Conservation (phyloP, 371 early-diverging fungal species). For the Mortierella sp. region DNA sequence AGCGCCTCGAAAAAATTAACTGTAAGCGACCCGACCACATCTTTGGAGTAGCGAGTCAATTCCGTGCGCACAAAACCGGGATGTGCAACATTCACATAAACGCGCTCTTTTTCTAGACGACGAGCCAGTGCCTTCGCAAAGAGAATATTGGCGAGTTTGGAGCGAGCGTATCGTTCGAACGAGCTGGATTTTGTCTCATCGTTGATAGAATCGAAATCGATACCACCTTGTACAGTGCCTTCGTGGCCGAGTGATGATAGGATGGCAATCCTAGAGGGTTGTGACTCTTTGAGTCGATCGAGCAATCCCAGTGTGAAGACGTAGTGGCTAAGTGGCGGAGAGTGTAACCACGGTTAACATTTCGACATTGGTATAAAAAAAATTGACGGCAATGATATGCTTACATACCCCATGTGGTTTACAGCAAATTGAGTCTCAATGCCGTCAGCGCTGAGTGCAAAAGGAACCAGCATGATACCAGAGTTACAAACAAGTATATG, state of each 20-base stretch:
- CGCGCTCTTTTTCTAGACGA: slow-evolving; percentile 52
- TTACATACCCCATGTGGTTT: slow-evolving; percentile 58
- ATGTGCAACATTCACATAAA: slow-evolving; percentile 33
- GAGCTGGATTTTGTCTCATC: slow-evolving; percentile 21
- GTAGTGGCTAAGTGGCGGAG: slow-evolving; percentile 58
- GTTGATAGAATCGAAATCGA: slow-evolving; percentile 59
- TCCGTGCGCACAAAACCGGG: slow-evolving; percentile 21
- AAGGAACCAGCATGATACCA: slow-evolving; percentile 84
- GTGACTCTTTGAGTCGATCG: slow-evolving; percentile 60
- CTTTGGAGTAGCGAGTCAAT: background rate
- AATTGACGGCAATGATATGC: too few species aligned
- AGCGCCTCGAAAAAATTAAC: background rate
- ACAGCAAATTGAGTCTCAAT: slow-evolving; percentile 63
- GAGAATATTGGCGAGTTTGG: slow-evolving; percentile 77
- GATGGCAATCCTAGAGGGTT: slow-evolving; percentile 66
- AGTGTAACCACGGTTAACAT: background rate
- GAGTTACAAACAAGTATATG: slow-evolving; percentile 77
- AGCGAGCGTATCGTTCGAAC: slow-evolving; percentile 57
- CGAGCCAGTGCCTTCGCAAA: slow-evolving; percentile 66
- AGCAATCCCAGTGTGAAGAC: slow-evolving; percentile 72
- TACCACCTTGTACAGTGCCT: slow-evolving; percentile 6
- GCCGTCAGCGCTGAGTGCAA: slow-evolving; percentile 71
- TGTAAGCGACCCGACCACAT: background rate
- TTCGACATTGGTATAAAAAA: too few species aligned
- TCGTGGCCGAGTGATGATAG: slow-evolving; percentile 61